phyloP scores from a whole-genome alignment of 345 rosid species.

The Heritiera littoralis region DNA sequence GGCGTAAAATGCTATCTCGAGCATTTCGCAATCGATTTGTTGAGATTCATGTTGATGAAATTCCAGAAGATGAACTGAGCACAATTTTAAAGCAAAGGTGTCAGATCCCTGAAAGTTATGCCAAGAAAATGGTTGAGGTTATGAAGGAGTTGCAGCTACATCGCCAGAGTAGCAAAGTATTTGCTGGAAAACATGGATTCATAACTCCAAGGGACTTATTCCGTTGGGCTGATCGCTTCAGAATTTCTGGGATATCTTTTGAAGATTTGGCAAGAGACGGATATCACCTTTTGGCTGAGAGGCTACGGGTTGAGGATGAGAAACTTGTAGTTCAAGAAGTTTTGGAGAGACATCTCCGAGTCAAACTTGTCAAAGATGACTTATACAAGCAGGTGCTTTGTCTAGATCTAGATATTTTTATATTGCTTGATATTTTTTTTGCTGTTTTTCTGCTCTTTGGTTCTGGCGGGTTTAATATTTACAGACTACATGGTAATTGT shows the following conservation, averaged over 20 bases:
- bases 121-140: constrained; percentile 80
- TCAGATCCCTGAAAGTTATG: constrained; percentile 70
- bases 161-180: constrained; percentile 88
- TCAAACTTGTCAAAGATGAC: constrained; percentile 59
- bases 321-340: constrained; percentile 73
- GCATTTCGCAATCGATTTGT: constrained; percentile 98
- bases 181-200: constrained; percentile 99
- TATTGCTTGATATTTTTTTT: neutral
- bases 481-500: neutral
- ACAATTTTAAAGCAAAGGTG: constrained; percentile 67
- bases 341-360: constrained; percentile 66
- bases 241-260: constrained; percentile 58
- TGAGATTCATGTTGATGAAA: constrained; percentile 97
- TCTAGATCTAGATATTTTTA: neutral
- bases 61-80: constrained; percentile 82
- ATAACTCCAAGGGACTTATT: constrained; percentile 95
- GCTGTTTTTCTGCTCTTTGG: neutral
- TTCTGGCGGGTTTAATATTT: constrained; percentile 3
- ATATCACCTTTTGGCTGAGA: constrained; percentile 88
- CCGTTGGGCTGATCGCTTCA: constrained; percentile 93
- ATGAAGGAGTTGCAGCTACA: constrained; percentile 93
- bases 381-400: constrained; percentile 63
- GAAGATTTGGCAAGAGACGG: constrained; percentile 93
- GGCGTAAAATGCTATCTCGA: constrained; percentile 96
- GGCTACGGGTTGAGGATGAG: constrained; percentile 86